phyloP scores from a whole-genome alignment of 768 basidiomycete genomes.

The Suillus brevipes region DNA sequence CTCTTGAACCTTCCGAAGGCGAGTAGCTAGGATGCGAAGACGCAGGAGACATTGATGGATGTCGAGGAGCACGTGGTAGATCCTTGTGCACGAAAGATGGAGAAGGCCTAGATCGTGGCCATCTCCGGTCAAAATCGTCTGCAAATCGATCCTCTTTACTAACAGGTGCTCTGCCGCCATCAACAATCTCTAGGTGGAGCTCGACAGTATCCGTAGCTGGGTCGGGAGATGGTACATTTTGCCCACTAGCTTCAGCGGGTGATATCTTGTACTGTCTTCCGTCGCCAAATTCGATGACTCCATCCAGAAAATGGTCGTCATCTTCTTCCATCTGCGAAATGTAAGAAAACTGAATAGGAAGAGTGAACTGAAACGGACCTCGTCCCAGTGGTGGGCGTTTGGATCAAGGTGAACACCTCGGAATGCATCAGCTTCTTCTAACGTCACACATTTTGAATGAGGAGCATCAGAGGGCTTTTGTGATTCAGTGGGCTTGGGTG shows the following conservation, averaged over 20 bases:
- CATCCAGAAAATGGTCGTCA: slow-evolving; percentile 84
- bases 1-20: slow-evolving; percentile 61
- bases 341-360: slow-evolving; percentile 10
- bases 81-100: slow-evolving; percentile 47
- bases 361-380: slow-evolving; percentile 55
- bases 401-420: slow-evolving; percentile 92
- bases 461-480: slow-evolving; percentile 54
- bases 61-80: slow-evolving; percentile 31
- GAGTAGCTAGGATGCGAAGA: slow-evolving; percentile 44
- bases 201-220: slow-evolving; percentile 15
- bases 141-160: slow-evolving; percentile 86
- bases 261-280: slow-evolving; percentile 89
- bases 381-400: slow-evolving; percentile 97
- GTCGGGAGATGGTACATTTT: slow-evolving; percentile 1
- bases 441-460: slow-evolving; percentile 54
- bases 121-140: slow-evolving; percentile 95
- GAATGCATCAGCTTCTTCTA: slow-evolving; percentile 91
- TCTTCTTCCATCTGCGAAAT: slow-evolving; percentile 80
- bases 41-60: slow-evolving; percentile 35
- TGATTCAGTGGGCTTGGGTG: slow-evolving; percentile 33
- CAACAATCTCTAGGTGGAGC: slow-evolving; percentile 14
- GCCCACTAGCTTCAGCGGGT: slow-evolving; percentile 34
- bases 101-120: slow-evolving; percentile 74
- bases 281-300: slow-evolving; percentile 94
- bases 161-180: slow-evolving; percentile 15